Base-by-base conservation (phyloP, 768 basidiomycete species). In the Mycena crocata region DNA sequence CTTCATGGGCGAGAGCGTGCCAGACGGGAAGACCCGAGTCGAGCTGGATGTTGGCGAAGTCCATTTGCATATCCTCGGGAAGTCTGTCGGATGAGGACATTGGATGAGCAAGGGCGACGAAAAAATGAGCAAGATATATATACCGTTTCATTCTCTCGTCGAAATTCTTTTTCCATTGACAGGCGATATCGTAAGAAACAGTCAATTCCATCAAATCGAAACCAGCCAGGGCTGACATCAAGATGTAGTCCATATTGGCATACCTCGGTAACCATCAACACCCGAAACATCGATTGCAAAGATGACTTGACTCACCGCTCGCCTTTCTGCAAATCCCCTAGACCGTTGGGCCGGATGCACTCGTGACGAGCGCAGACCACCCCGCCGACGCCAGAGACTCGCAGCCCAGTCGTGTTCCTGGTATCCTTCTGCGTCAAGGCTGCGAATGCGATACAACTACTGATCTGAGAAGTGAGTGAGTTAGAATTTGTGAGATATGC, bases 271-370 rank as follows among this genome's bases (percentile, higher is more conserved):
- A 1, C 5, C 3, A 50, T 30, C 35, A 66, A 23, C 17, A 9
- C 23, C 34, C 40, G 3, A 31, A 28, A 28, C 2, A 9, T 2
- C 9, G n/a, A n/a, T n/a, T 5, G 2, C 1, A 46, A 4, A 8
- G 1, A 19, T 12, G 0, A 19, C 2, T n/a, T 3, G 6, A 62
- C 65, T 40, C 40, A 75, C 72, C 69, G 63, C 58, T 75, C 76
- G 14, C 71, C 71, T 28, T 73, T 73, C 52, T 76, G 72, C 31
- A 76, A 50, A 58, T 76, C 73, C 1, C 72, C 74, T 14, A 75
- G 39, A 1, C 73, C 70, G 17, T 59, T 66, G 10, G 68, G 71
- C 7, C 68, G 61, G 13, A 72, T 34, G 44, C 60, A 35, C 48
- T 74, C 71, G 37, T 72, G 71, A 5, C 56, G 64, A 0, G 71